Evolutionary conservation across 495 filamentous ascomycete species (phyloP).

Genomic region (Xylaria scruposa): DNA sequence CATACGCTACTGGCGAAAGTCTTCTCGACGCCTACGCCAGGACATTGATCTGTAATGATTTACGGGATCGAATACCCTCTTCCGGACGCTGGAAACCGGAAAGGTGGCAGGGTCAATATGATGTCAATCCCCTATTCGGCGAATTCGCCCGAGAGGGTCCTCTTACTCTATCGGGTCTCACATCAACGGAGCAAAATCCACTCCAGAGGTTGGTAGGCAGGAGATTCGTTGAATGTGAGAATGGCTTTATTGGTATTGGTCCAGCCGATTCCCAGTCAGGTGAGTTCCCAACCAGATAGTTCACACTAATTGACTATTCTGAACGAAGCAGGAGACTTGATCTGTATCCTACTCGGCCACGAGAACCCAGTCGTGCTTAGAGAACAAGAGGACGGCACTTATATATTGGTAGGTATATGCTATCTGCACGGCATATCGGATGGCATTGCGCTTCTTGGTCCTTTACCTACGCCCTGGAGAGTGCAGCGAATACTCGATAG

Average conservation of each 20-base stretch:
- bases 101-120: not conserved
- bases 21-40: not conserved
- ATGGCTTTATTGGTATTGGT: not conserved
- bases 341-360: not conserved
- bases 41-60: not conserved
- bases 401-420: not conserved
- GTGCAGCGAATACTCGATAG: not conserved
- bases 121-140: not conserved
- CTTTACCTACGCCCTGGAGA: not conserved
- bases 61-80: not conserved
- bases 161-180: not conserved
- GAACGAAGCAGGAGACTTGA: not conserved
- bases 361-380: not conserved
- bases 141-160: not conserved
- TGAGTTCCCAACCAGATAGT: not conserved
- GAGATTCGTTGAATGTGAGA: not conserved
- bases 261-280: not conserved
- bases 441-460: not conserved
- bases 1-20: not conserved
- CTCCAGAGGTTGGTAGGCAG: not conserved
- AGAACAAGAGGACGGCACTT: not conserved
- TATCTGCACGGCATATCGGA: constrained; percentile 1
- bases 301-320: not conserved
- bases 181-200: not conserved
- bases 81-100: not conserved